Percentiles rank a stretch among this genome's conserved stretches.
Evolutionary conservation across 768 basidiomycete species (phyloP).

Genomic region (Dentipellis fragilis): DNA sequence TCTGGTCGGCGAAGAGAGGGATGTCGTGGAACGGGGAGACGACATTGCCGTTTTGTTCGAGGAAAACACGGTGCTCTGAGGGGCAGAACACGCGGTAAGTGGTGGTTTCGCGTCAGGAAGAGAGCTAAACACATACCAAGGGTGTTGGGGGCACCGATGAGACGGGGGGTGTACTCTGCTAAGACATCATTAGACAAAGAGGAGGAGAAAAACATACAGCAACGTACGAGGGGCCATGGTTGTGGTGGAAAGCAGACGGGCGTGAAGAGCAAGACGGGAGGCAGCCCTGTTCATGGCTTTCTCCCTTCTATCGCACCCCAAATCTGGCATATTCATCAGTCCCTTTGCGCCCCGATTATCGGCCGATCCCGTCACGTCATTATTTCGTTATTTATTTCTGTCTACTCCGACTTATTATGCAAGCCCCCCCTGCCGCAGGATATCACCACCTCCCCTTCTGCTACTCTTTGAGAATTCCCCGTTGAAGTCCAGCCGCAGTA

Average conservation of each 20-base stretch:
- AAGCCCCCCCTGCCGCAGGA: slow-evolving; percentile 33
- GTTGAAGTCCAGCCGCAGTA: slow-evolving; percentile 81
- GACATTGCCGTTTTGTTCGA: slow-evolving; percentile 82
- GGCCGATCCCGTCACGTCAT: not conserved
- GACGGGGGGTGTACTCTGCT: slow-evolving; percentile 62
- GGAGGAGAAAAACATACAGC: not conserved
- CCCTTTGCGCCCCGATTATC: slow-evolving; percentile 1
- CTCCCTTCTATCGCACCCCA: not conserved
- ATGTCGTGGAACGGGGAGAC: slow-evolving; percentile 92
- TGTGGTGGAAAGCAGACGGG: slow-evolving; percentile 43
- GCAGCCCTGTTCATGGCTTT: slow-evolving; percentile 6
- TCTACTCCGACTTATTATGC: slow-evolving; percentile 12
- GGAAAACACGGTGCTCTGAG: slow-evolving; percentile 88
- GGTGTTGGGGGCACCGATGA: slow-evolving; percentile 86
- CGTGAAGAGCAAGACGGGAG: slow-evolving; percentile 52
- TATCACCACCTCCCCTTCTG: slow-evolving; percentile 22
- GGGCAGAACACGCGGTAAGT: slow-evolving; percentile 12
- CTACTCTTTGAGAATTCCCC: slow-evolving; percentile 49
- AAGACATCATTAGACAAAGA: not conserved
- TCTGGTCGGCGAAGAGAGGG: slow-evolving; percentile 94
- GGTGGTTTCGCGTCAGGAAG: slow-evolving; percentile 14
- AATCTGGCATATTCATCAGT: not conserved
- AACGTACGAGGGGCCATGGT: slow-evolving; percentile 47
- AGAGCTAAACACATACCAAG: slow-evolving; percentile 49
- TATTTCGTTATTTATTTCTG: not conserved